Percentiles rank a stretch among this genome's conserved stretches.
phyloP scores from a whole-genome alignment of 2,329 filamentous ascomycete species.

The Aspergillus brunneoviolaceus region DNA sequence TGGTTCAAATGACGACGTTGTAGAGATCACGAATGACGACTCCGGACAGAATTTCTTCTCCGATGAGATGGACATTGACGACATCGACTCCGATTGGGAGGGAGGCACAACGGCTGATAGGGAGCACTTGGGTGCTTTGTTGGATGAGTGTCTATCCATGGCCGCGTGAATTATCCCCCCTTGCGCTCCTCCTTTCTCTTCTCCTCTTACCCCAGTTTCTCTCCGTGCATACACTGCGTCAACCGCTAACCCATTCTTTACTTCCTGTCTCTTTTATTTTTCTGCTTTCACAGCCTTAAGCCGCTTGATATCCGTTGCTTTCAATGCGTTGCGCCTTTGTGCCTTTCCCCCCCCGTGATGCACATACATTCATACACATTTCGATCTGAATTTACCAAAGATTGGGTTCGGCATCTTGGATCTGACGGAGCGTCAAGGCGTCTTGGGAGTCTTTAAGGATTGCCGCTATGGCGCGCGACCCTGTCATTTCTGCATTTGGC shows the following conservation, averaged over 20 bases:
- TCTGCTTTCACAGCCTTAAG: not conserved
- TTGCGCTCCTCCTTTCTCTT: conserved; percentile 9
- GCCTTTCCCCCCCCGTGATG: not conserved
- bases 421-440: conserved; percentile 27
- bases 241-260: not conserved
- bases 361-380: not conserved
- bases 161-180: conserved; percentile 32
- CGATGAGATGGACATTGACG: conserved; percentile 45
- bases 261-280: not conserved
- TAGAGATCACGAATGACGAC: conserved; percentile 20
- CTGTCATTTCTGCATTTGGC: conserved; percentile 30
- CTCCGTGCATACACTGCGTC: conserved; percentile 2
- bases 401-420: conserved; percentile 14
- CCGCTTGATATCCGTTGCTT: not conserved
- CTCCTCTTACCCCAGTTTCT: conserved; percentile 2
- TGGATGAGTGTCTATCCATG: conserved; percentile 45
- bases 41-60: conserved; percentile 21
- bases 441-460: conserved; percentile 27
- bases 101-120: conserved; percentile 36
- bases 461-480: conserved; percentile 17
- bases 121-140: conserved; percentile 38
- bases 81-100: conserved; percentile 41
- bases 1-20: conserved; percentile 30
- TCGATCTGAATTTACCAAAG: not conserved
- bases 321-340: not conserved